phyloP scores from a whole-genome alignment of 1,284 basidiomycete genomes.

The Tylopilus sp. region DNA sequence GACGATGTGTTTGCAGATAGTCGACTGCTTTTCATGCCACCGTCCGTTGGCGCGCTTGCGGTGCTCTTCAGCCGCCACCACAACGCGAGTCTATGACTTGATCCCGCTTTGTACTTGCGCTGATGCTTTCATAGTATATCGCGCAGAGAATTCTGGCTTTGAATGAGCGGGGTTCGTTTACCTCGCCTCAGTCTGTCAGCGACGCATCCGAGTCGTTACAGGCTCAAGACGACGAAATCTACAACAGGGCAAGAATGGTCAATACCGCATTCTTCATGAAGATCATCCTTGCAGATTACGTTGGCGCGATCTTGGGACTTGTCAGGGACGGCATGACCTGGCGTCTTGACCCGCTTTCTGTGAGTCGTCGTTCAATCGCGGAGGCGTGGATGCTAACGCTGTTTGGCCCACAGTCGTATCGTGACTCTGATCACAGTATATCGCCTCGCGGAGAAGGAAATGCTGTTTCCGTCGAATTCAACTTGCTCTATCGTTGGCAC shows the following conservation, averaged over 20 bases:
- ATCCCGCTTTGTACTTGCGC: background rate
- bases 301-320: constrained; percentile 67
- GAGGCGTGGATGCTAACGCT: background rate
- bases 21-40: constrained; percentile 81
- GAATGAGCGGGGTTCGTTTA: constrained; percentile 69
- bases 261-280: constrained; percentile 83
- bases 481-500: constrained; percentile 83
- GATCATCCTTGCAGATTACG: constrained; percentile 73
- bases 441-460: constrained; percentile 79
- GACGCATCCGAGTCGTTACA: constrained; percentile 39
- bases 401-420: constrained; percentile 28
- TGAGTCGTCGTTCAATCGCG: constrained; percentile 32
- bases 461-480: constrained; percentile 79
- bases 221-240: constrained; percentile 79
- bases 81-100: constrained; percentile 59
- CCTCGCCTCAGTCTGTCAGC: constrained; percentile 32
- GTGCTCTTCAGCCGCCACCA: constrained; percentile 81
- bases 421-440: constrained; percentile 33
- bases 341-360: constrained; percentile 59
- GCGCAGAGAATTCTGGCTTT: constrained; percentile 76
- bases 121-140: constrained; percentile 63
- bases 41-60: constrained; percentile 73
- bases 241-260: constrained; percentile 78
- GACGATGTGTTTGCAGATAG: constrained; percentile 78
- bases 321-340: constrained; percentile 57